These are phyloP conservation scores for Cryptosporidium ubiquitum DNA, from an alignment of 169 alveolate species.

Conservation along the genomic window DNA sequence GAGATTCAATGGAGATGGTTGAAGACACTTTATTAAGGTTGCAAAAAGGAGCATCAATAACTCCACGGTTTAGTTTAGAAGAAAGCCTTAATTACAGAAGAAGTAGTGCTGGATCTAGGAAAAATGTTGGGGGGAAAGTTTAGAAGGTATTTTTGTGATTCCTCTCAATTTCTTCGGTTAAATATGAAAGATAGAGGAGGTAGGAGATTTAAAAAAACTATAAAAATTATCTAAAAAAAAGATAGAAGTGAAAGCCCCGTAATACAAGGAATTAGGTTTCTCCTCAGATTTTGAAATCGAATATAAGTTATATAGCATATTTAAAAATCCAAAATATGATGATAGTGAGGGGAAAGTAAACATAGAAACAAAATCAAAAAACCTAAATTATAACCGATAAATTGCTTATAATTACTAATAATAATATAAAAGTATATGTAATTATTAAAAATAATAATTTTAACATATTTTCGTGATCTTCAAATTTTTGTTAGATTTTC, in stretches of 20 bases:
- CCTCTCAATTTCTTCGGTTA: neutral
- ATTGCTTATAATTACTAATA: neutral
- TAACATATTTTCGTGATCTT: neutral
- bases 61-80: constrained; percentile 61
- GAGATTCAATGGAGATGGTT: constrained; percentile 21
- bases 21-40: constrained; percentile 56
- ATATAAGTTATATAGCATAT: neutral
- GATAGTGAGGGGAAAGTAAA: neutral
- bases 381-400: neutral
- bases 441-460: constrained; percentile 5
- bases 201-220: too few relatives aligned
- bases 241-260: too few relatives aligned
- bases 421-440: neutral
- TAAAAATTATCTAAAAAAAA: too few relatives aligned
- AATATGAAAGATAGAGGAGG: neutral
- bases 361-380: neutral
- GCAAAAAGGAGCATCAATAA: constrained; percentile 48
- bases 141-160: neutral
- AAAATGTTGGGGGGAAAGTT: constrained; percentile 1
- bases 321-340: neutral
- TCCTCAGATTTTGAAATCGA: neutral
- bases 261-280: neutral
- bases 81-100: constrained; percentile 10
- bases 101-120: constrained; percentile 32
- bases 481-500: neutral